Percentiles rank a stretch among this genome's conserved stretches.
These are phyloP conservation scores for Combretum micranthum DNA, from an alignment of 345 rosid species.

Conservation along the genomic window DNA sequence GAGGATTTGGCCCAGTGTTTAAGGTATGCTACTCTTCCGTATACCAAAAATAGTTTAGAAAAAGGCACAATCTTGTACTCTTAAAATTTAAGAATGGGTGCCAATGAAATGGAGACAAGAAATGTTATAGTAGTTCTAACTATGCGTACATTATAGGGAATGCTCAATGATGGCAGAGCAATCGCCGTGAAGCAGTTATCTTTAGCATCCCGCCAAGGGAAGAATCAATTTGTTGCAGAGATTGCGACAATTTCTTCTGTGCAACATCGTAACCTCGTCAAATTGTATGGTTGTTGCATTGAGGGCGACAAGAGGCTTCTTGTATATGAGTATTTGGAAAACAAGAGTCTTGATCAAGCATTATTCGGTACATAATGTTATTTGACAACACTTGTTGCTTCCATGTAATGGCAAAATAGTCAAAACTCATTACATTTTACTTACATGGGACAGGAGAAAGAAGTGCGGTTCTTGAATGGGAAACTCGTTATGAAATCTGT, in stretches of 20 bases:
- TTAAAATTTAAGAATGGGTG: no score
- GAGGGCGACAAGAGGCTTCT: constrained; percentile 49
- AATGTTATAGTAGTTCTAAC: neutral
- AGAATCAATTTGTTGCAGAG: constrained; percentile 60
- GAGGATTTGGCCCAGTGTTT: constrained; percentile 80
- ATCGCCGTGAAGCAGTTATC: constrained; percentile 71
- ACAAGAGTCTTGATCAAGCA: constrained; percentile 71
- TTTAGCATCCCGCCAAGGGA: constrained; percentile 57
- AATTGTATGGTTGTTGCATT: constrained; percentile 60
- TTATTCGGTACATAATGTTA: constrained; percentile 30
- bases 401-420: no score
- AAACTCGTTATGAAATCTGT: constrained; percentile 33
- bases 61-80: neutral
- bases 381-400: neutral
- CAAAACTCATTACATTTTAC: neutral
- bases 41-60: neutral
- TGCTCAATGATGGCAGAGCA: constrained; percentile 47
- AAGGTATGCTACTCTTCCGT: constrained; percentile 30
- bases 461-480: constrained; percentile 35
- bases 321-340: constrained; percentile 61
- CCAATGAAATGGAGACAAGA: neutral
- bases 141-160: constrained; percentile 19
- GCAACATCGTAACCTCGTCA: constrained; percentile 67
- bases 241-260: constrained; percentile 60
- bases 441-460: constrained; percentile 25